A percentile compares a stretch with the other conserved stretches of the same genome.
phyloP scores from a whole-genome alignment of 768 basidiomycete species.

The Agaricus sinodeliciosus region DNA sequence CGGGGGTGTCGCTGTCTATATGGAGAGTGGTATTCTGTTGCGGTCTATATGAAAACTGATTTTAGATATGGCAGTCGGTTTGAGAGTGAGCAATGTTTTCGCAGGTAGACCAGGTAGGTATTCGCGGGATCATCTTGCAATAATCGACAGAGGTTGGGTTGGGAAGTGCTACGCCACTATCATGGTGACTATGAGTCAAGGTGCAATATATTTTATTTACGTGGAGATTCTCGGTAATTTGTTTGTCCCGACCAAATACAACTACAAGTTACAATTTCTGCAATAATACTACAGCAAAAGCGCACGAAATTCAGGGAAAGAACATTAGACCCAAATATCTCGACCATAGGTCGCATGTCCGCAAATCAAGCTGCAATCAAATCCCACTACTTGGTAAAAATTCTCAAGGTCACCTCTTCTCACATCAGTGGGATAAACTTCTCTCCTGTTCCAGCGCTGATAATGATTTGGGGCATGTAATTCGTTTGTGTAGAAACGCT shows the following conservation, averaged over 20 bases:
- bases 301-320: too few species aligned
- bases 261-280: too few species aligned
- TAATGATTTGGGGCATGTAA: too few species aligned
- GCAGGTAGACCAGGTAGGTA: constrained; percentile 13
- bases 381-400: neutral
- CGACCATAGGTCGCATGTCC: neutral
- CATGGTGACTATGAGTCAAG: constrained; percentile 10
- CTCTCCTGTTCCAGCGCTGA: neutral
- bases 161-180: constrained; percentile 1
- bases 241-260: constrained; percentile 1
- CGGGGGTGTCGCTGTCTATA: neutral
- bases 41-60: neutral
- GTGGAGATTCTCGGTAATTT: neutral
- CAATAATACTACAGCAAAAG: too few species aligned
- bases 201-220: neutral
- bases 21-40: constrained; percentile 7
- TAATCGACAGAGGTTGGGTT: neutral
- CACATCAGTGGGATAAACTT: neutral
- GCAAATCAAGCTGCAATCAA: neutral
- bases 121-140: constrained; percentile 26
- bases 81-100: neutral
- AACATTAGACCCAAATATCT: neutral
- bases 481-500: neutral
- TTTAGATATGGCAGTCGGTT: neutral
- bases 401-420: neutral